Evolutionary conservation across 1,284 basidiomycete species (phyloP).

Genomic region (Boletus calvinii): DNA sequence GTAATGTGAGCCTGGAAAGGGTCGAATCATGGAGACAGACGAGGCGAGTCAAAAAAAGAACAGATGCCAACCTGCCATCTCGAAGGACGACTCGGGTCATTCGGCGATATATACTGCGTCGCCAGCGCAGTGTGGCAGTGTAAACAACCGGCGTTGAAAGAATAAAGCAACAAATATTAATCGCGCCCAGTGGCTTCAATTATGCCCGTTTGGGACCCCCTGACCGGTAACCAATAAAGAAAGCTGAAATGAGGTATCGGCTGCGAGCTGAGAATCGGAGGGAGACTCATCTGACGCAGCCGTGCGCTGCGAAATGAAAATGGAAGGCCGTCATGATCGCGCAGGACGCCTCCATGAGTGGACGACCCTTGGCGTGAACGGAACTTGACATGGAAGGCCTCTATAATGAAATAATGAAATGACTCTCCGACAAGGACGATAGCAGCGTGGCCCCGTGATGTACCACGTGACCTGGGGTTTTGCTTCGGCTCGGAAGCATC

Average conservation of each 20-base stretch:
- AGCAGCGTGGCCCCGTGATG: slow-evolving; percentile 1
- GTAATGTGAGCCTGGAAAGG: slow-evolving; percentile 5
- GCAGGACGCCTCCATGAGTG: slow-evolving; percentile 4
- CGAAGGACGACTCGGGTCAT: not conserved
- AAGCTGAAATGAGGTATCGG: slow-evolving; percentile 16
- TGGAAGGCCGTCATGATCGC: slow-evolving; percentile 24
- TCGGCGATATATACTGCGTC: not conserved
- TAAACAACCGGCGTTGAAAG: not conserved
- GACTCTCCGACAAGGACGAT: not conserved
- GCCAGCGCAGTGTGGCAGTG: not conserved
- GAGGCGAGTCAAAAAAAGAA: not conserved
- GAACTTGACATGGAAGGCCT: slow-evolving; percentile 18
- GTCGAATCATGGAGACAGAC: slow-evolving; percentile 3
- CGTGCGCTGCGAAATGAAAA: slow-evolving; percentile 24
- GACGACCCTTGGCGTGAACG: slow-evolving; percentile 18
- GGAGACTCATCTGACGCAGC: slow-evolving; percentile 1
- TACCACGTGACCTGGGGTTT: slow-evolving; percentile 23
- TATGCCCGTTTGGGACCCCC: slow-evolving; percentile 9
- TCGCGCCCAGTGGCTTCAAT: not conserved
- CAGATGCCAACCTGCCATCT: not conserved
- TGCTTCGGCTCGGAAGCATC: slow-evolving; percentile 12
- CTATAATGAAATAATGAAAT: not conserved
- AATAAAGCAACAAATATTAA: not conserved
- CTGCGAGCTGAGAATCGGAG: slow-evolving; percentile 19
- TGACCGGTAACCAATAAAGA: slow-evolving; percentile 12